A percentile compares a stretch with the other conserved stretches of the same genome.
phyloP scores from a whole-genome alignment of 2,329 filamentous ascomycete genomes.

The Ceratocystis colombiana region DNA sequence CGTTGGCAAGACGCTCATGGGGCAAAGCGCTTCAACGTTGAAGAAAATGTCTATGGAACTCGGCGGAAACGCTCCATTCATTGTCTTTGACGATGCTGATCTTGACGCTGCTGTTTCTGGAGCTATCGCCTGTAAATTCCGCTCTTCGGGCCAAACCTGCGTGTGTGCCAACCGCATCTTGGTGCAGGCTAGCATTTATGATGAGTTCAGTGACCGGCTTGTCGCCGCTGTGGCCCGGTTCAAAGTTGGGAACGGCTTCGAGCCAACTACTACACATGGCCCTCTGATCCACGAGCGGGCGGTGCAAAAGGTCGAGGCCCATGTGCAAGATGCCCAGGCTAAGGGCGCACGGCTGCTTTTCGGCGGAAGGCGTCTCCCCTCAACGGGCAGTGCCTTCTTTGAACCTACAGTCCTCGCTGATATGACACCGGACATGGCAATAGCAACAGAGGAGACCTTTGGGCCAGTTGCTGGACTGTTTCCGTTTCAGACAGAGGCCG shows the following conservation, averaged over 20 bases:
- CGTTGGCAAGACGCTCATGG: conserved; percentile 71
- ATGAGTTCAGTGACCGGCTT: conserved; percentile 59
- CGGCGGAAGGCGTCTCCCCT: conserved; percentile 63
- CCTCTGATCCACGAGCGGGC: conserved; percentile 80
- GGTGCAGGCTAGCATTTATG: conserved; percentile 68
- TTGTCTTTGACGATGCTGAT: conserved; percentile 93
- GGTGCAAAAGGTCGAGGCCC: conserved; percentile 64
- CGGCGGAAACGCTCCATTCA: conserved; percentile 90
- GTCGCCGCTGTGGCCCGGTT: conserved; percentile 63
- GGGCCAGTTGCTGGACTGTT: conserved; percentile 88
- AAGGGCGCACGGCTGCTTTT: conserved; percentile 67
- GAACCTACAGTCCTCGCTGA: conserved; percentile 79
- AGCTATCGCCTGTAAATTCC: conserved; percentile 81
- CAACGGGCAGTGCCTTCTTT: conserved; percentile 78
- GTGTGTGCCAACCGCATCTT: conserved; percentile 81
- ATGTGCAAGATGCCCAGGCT: conserved; percentile 66
- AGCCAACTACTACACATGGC: conserved; percentile 61
- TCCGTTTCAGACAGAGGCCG: conserved; percentile 76
- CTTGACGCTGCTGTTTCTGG: conserved; percentile 74
- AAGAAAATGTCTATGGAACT: conserved; percentile 83
- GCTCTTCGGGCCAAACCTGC: conserved; percentile 89
- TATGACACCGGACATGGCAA: conserved; percentile 75
- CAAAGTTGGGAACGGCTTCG: conserved; percentile 66
- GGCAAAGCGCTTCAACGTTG: conserved; percentile 71
- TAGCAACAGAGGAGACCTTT: conserved; percentile 86